Percentiles rank a stretch among this genome's conserved stretches.
Evolutionary conservation across 169 alveolate species (phyloP).

Genomic region (Cryptosporidium xiaoi): DNA sequence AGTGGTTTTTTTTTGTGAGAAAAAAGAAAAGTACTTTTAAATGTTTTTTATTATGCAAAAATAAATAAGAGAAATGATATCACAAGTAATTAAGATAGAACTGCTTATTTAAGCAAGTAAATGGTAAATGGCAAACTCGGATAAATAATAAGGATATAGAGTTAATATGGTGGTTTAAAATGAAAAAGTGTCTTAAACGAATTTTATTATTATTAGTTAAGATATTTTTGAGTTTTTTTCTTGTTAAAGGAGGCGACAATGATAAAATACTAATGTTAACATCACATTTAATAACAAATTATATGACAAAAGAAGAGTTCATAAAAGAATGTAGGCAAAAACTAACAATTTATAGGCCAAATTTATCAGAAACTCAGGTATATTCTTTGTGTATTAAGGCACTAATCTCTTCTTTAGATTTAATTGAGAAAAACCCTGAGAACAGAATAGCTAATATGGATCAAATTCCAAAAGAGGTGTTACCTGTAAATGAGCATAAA

Average conservation of each 20-base stretch:
- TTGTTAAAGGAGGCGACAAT: not conserved
- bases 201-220: not conserved
- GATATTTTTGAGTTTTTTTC: not conserved
- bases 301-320: conserved; percentile 63
- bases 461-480: conserved; percentile 25
- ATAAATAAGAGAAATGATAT: too few relatives aligned
- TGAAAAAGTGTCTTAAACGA: not conserved
- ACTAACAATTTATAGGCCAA: conserved; percentile 35
- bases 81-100: too few relatives aligned
- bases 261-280: conserved; percentile 14
- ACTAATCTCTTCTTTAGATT: conserved; percentile 10
- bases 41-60: too few relatives aligned
- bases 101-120: too few relatives aligned
- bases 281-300: conserved; percentile 54
- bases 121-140: not conserved
- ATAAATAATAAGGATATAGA: not conserved
- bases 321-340: conserved; percentile 37
- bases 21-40: too few relatives aligned
- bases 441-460: conserved; percentile 20
- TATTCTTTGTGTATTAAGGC: conserved; percentile 50
- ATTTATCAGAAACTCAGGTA: conserved; percentile 31
- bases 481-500: not conserved
- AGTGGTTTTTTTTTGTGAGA: too few relatives aligned
- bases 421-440: conserved; percentile 14
- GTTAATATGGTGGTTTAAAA: conserved; percentile 50